Conservation (phyloP, 306 rosid species). For the Sechiopsis laciniata region DNA sequence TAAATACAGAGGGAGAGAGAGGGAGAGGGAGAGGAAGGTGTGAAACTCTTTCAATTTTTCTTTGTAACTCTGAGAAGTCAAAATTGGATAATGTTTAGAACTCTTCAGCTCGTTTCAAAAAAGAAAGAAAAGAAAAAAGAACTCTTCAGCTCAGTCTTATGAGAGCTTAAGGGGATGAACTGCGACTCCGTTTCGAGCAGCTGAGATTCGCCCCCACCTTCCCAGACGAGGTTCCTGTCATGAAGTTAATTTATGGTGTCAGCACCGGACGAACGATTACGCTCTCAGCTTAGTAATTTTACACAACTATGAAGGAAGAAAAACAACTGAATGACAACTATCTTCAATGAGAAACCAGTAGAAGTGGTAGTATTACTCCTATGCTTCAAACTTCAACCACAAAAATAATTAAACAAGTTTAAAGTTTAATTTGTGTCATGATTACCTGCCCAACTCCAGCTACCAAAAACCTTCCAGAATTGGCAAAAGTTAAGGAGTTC, state of each 20-base stretch:
- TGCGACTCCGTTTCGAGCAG: constrained; percentile 68
- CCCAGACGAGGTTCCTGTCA: constrained; percentile 91
- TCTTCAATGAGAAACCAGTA: not conserved
- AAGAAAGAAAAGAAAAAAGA: too few species aligned
- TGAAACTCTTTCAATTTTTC: not conserved
- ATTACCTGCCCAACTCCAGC: constrained; percentile 94
- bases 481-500: constrained; percentile 83
- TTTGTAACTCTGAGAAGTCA: constrained; percentile 27
- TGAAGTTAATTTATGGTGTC: constrained; percentile 5
- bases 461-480: constrained; percentile 66
- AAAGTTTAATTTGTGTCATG: not conserved
- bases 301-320: not conserved
- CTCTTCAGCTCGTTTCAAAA: constrained; percentile 17
- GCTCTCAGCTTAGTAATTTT: not conserved
- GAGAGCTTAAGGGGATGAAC: constrained; percentile 58
- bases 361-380: not conserved
- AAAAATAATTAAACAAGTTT: not conserved
- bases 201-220: constrained; percentile 60
- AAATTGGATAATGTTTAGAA: constrained; percentile 42
- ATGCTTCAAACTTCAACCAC: not conserved
- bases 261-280: not conserved
- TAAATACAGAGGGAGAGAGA: not conserved
- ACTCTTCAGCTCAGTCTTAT: constrained; percentile 30
- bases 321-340: not conserved
- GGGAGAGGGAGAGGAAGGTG: too few species aligned